Percentiles rank a stretch among this genome's conserved stretches.
Evolutionary conservation across 306 rosid genomes (phyloP).

Genomic region (Gastrolobium villosum): DNA sequence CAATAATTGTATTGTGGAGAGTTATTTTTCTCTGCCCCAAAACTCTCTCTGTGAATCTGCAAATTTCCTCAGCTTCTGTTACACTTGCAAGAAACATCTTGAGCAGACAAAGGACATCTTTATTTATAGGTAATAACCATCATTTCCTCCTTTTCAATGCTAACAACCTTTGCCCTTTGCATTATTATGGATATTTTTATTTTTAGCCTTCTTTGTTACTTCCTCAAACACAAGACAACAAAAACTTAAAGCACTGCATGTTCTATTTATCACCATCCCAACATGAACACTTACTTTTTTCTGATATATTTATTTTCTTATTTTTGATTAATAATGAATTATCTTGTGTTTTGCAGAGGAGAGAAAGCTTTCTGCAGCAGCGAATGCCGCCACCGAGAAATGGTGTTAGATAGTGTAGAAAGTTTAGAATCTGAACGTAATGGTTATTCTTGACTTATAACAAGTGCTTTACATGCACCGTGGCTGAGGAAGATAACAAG

Average conservation of each 20-base stretch:
- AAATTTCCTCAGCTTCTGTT: constrained; percentile 82
- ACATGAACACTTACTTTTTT: not conserved
- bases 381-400: constrained; percentile 83
- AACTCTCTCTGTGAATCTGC: constrained; percentile 41
- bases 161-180: constrained; percentile 26
- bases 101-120: constrained; percentile 80
- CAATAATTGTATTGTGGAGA: constrained; percentile 74
- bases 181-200: not conserved
- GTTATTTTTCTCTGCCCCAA: constrained; percentile 50
- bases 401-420: constrained; percentile 70
- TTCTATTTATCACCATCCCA: constrained; percentile 1
- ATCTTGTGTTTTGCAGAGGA: constrained; percentile 65
- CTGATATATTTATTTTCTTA: not conserved
- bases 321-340: not conserved
- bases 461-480: constrained; percentile 30
- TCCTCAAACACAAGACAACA: constrained; percentile 8
- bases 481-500: constrained; percentile 38
- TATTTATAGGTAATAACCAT: constrained; percentile 73
- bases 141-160: not conserved
- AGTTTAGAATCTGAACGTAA: constrained; percentile 53
- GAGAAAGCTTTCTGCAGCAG: constrained; percentile 92
- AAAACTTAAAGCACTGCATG: constrained; percentile 6
- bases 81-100: constrained; percentile 89
- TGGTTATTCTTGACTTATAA: constrained; percentile 39
- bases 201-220: not conserved